Conservation (phyloP, 257 asterid genomes). For the Solanum acaule region DNA sequence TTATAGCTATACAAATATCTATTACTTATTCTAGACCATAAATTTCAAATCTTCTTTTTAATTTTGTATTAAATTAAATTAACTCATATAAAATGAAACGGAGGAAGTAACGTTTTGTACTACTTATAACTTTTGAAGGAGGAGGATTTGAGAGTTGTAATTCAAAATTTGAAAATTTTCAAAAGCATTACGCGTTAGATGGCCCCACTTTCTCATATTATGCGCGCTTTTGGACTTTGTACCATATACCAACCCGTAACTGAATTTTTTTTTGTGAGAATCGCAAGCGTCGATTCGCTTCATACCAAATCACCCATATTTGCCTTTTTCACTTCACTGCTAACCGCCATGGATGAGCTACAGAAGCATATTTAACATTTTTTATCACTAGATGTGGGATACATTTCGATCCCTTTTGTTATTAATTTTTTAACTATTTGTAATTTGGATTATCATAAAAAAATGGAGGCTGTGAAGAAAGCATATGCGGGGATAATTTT, state of each 20-base stretch:
- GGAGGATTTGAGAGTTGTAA: neutral
- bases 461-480: slow-evolving; percentile 48
- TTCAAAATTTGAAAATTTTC: slow-evolving; percentile 4
- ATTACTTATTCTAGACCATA: too few species aligned
- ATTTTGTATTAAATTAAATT: too few species aligned
- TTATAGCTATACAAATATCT: too few species aligned
- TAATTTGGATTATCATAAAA: slow-evolving; percentile 7
- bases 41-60: too few species aligned
- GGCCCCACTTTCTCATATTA: neutral
- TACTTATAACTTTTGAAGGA: neutral
- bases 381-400: neutral
- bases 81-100: too few species aligned
- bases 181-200: neutral
- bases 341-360: slow-evolving; percentile 20
- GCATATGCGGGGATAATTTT: slow-evolving; percentile 67
- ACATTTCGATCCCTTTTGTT: neutral
- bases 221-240: neutral
- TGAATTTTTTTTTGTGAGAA: neutral
- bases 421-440: neutral
- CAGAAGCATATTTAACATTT: slow-evolving; percentile 13
- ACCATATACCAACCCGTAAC: neutral
- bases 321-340: neutral
- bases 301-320: neutral
- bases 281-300: neutral
- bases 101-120: too few species aligned